These are phyloP conservation scores for Davidsoniella neocaledoniae DNA, from an alignment of 2,329 filamentous ascomycete species.

Conservation along the genomic window DNA sequence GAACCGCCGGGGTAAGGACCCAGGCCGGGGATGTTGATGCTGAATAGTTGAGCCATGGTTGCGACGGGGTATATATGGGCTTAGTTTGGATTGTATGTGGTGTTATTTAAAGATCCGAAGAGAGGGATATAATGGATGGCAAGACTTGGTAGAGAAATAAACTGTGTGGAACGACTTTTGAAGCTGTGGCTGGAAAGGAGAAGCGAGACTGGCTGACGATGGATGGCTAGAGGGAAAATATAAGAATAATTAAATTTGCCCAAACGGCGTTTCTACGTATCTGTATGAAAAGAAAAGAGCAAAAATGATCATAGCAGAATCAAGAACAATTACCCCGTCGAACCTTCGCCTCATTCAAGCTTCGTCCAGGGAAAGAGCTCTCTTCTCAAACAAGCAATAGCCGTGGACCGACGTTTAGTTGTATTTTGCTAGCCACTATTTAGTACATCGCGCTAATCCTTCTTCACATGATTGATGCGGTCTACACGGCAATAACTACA, in stretches of 20 bases:
- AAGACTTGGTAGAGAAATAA: not conserved
- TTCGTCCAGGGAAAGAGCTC: no score
- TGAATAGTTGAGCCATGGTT: slow-evolving; percentile 30
- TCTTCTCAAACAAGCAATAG: no score
- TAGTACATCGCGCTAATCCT: not conserved
- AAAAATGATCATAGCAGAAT: no score
- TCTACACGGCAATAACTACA: not conserved
- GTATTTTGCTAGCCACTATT: not conserved
- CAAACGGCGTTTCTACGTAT: no score
- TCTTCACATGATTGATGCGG: not conserved
- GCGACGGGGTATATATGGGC: not conserved
- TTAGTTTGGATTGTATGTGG: not conserved
- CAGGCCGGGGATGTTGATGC: slow-evolving; percentile 35
- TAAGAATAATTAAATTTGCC: no score
- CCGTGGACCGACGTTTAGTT: no score
- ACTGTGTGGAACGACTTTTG: not conserved
- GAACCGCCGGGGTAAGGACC: slow-evolving; percentile 33
- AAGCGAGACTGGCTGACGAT: no score
- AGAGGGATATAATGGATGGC: not conserved
- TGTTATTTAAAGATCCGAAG: not conserved
- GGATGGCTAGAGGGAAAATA: no score
- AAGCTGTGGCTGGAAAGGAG: not conserved
- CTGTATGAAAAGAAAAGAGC: no score
- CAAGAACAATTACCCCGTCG: no score
- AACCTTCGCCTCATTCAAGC: no score